Base-by-base conservation (phyloP, 345 rosid genomes). In the Lumnitzera littorea region DNA sequence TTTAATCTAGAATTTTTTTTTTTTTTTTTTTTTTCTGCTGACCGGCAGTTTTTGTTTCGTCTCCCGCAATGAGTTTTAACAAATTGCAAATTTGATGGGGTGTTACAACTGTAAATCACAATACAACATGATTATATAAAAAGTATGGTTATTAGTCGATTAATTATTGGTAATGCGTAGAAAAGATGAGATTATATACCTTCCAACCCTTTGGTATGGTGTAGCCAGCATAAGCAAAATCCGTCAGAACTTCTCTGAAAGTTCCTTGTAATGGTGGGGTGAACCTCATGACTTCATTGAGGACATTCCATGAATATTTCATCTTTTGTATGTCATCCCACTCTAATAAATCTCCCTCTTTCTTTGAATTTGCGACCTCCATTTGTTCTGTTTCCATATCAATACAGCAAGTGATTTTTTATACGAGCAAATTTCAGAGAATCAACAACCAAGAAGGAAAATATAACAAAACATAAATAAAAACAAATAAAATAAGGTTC, bases 141-240 rank as follows among this genome's bases (percentile, higher is more conserved):
- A 9, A 5, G 43, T 36, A 36, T 16, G 31, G 31, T 27, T 27
- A 27, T 27, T 27, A 27, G 31, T 52, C 12, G 13, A 52, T 52
- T 52, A 2, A 52, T n/a, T 52, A 8, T 53, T 23, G 3, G 25
- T 20, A 9, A 36, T 2, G 12, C 2, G 7, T 13, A 11, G 5
- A 20, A 2, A 16, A 47, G 57, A 15, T 25, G 11, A 13, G 11
- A 13, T 13, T 2, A 10, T 3, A 10, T 57, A 78, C 83, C 75
- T 80, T 80, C 84, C 81, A 83, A 0, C 85, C 88, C 46, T 78
- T 80, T 0, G 88, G 88, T 27, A 80, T 17, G n/a, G 83, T 74
- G 67, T 72, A 76, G 24, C 83, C 85, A 25, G 76, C 81, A 13
- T 74, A 80, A 2, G 65, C 78, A 49, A 83, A 76, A 15, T 80